A percentile compares a stretch with the other conserved stretches of the same genome.
Evolutionary conservation across 2,329 filamentous ascomycete species (phyloP).

Genomic region (Aspergillus phoenicis): DNA sequence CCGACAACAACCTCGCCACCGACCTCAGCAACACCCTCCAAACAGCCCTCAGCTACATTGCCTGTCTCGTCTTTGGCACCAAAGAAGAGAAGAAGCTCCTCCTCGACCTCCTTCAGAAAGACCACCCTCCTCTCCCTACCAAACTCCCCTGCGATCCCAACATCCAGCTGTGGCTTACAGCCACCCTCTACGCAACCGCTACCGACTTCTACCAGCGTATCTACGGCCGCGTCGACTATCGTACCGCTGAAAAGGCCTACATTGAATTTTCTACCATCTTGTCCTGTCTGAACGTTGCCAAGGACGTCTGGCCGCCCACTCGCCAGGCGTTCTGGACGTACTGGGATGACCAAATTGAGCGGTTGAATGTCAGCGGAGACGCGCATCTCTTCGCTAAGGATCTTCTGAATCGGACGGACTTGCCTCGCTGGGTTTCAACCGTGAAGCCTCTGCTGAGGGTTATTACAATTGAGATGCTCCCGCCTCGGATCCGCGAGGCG

Average conservation of each 20-base stretch:
- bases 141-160: slow-evolving; percentile 26
- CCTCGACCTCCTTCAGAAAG: slow-evolving; percentile 28
- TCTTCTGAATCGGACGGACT: slow-evolving; percentile 26
- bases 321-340: slow-evolving; percentile 40
- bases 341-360: slow-evolving; percentile 37
- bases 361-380: slow-evolving; percentile 31
- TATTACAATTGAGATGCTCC: slow-evolving; percentile 39
- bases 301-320: slow-evolving; percentile 33
- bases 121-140: slow-evolving; percentile 25
- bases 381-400: slow-evolving; percentile 35
- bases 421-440: slow-evolving; percentile 34
- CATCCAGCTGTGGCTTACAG: slow-evolving; percentile 37
- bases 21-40: slow-evolving; percentile 36
- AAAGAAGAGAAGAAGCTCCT: slow-evolving; percentile 33
- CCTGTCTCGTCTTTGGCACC: slow-evolving; percentile 38
- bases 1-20: slow-evolving; percentile 27
- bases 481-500: slow-evolving; percentile 35
- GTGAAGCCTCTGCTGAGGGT: slow-evolving; percentile 36
- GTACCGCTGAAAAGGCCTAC: slow-evolving; percentile 36
- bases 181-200: slow-evolving; percentile 39
- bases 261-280: slow-evolving; percentile 34
- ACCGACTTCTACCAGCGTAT: slow-evolving; percentile 43
- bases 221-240: slow-evolving; percentile 35
- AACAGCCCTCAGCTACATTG: slow-evolving; percentile 36
- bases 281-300: slow-evolving; percentile 30